Base-by-base conservation (phyloP, 1,284 basidiomycete species). In the Melampsora americana region DNA sequence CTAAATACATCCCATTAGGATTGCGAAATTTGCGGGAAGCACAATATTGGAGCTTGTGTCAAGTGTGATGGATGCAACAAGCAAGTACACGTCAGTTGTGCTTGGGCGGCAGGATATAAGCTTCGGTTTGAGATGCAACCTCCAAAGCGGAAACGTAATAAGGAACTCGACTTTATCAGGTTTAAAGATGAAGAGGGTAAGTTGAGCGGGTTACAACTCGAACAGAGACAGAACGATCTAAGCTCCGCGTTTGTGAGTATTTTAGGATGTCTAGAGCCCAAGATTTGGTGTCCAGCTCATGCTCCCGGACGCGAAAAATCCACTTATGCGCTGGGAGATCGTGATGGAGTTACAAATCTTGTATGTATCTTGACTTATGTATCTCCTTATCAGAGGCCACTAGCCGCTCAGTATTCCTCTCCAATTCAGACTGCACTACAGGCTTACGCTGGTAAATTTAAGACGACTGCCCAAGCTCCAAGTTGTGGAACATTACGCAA, bases 51-150 rank as follows among this genome's bases (percentile, higher is more conserved):
- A 50, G 73, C 60, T 16, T 76, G 73, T 30, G 66, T 66, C 20
- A 68, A 62, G 50, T 76, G 73, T 32, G 73, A 76, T 42, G 35
- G 67, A 76, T 76, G 73, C 66, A 23, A 44, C 28, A 65, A 61
- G 42, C 67, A 39, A 9, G 64, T 76, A 20, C 73, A 76, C 60
- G 73, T 76, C 56, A 69, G 73, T 53, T 76, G 73, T 39, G 73
- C 73, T 42, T 76, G 73, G 73, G 62, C 66, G 46, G 56, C 66
- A 23, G 73, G 73, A 53, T 76, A 76, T 23, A 68, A 76, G n/a
- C 68, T 76, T 56, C 66, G 73, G 23, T 76, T 76, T 65, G 73
- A 76, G 39, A 76, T 76, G 26, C 42, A 50, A 42, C 66, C 73
- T 5, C 73, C 66, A 53, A 76, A 66, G 48, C 67, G 67, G 35